Base-by-base conservation (phyloP, 768 basidiomycete species). In the Amanita thiersii region DNA sequence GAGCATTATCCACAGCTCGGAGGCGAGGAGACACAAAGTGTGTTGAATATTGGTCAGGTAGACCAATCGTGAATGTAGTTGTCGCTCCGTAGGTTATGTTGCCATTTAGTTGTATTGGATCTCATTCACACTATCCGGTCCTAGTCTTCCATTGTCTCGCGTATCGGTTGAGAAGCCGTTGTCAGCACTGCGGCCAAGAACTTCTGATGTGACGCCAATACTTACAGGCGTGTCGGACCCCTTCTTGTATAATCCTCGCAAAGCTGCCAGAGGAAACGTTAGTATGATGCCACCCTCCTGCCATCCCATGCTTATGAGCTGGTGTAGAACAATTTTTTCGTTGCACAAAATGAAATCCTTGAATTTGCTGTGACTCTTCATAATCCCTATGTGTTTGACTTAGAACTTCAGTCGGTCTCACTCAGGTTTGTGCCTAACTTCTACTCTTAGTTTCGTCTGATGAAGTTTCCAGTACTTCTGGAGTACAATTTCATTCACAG, bases 161-260 rank as follows among this genome's bases (percentile, higher is more conserved):
- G 47, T 82, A 21, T 82, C 89, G 1, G 60, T 79, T 18, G 84
- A 91, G 61, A 88, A 86, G 50, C 76, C 81, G 1, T 53, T 72
- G 2, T 79, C 79, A 0, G 57, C 73, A 5, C 57, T 86, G 19
- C 62, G 68, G 12, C 55, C 69, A 37, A 62, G 58, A 36, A 41
- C 51, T 30, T 64, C 64, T 8, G 63, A 64, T 18, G 54, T 65
- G 2, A 63, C 61, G 19, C 70, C 79, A 2, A 65, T 81, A 36
- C 59, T 83, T 3, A 64, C 69, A 31, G 79, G 79, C 3, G 64
- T 68, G 21, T 75, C 71, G 15, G 86, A 92, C 56, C 83, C 87
- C 1, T 97, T 97, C 62, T 64, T 98, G 44, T 96, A 96, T 57
- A 92, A 97, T 57, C 94, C 94, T 2, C 69, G 93, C 44, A 79